Evolutionary conservation across 139 green algal genomes (phyloP).

Genomic region (Coelastrella sp.): DNA sequence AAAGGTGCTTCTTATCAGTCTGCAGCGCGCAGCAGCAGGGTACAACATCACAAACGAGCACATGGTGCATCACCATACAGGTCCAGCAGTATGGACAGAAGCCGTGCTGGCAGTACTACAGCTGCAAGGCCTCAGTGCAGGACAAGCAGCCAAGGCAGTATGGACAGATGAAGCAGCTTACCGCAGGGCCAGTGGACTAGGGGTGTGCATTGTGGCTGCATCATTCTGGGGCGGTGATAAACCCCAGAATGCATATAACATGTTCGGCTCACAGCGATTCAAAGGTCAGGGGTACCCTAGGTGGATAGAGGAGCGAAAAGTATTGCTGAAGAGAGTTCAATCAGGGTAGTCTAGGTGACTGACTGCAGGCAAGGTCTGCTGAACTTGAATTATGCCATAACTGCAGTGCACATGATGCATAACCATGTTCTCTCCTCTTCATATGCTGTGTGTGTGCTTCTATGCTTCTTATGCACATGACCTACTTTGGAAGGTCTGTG

Average conservation of each 20-base stretch:
- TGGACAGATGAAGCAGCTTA: constrained; percentile 20
- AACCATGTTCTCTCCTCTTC: no score
- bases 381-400: no score
- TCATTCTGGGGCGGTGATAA: not conserved
- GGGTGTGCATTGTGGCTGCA: not conserved
- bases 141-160: not conserved
- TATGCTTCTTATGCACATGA: no score
- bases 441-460: no score
- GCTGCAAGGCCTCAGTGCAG: not conserved
- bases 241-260: not conserved
- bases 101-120: not conserved
- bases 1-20: not conserved
- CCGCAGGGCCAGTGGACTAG: not conserved
- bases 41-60: not conserved
- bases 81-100: not conserved
- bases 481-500: no score
- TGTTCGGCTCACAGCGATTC: not conserved
- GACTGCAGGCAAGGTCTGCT: no score
- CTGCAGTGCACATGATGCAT: no score
- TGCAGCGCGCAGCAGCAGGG: not conserved
- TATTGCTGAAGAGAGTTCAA: not conserved
- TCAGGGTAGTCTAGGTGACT: no score
- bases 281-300: not conserved
- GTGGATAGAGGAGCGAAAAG: not conserved
- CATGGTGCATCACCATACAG: constrained; percentile 23